These are phyloP conservation scores for Condylostoma magnum DNA, from an alignment of 169 alveolate genomes.

Conservation along the genomic window DNA sequence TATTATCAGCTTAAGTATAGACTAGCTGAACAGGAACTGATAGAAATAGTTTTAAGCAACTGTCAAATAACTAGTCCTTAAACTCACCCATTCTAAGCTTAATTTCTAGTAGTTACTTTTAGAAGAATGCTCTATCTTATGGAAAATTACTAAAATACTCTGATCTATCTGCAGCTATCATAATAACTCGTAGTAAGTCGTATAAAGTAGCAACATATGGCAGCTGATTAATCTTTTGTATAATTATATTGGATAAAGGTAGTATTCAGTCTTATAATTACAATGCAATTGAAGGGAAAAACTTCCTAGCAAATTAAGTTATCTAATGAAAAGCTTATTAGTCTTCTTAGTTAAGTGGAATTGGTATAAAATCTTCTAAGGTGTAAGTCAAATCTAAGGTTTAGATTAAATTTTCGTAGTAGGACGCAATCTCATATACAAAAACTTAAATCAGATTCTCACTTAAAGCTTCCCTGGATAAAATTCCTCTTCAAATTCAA, in stretches of 20 bases:
- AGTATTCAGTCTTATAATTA: slow-evolving; percentile 45
- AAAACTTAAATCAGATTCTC: not conserved
- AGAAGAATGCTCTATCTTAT: not conserved
- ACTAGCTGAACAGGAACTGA: slow-evolving; percentile 43
- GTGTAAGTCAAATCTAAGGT: slow-evolving; percentile 15
- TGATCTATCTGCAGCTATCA: slow-evolving; percentile 27
- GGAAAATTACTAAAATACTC: slow-evolving; percentile 11
- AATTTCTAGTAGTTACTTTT: slow-evolving; percentile 28
- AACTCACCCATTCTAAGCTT: slow-evolving; percentile 41
- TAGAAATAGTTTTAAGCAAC: slow-evolving; percentile 38
- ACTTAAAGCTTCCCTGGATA: slow-evolving; percentile 1
- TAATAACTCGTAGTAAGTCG: slow-evolving; percentile 10
- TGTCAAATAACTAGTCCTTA: slow-evolving; percentile 36
- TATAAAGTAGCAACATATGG: slow-evolving; percentile 45
- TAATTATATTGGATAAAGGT: slow-evolving; percentile 13
- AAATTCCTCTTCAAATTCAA: slow-evolving; percentile 15
- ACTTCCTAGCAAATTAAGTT: slow-evolving; percentile 35
- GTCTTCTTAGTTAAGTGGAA: slow-evolving; percentile 38
- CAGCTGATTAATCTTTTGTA: slow-evolving; percentile 22
- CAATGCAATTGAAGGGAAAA: slow-evolving; percentile 30
- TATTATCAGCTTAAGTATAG: slow-evolving; percentile 4
- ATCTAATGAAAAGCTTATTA: slow-evolving; percentile 36
- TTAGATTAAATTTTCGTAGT: not conserved
- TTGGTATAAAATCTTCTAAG: not conserved
- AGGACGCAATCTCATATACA: slow-evolving; percentile 4